Percentiles rank a stretch among this genome's conserved stretches.
phyloP scores from a whole-genome alignment of 2,329 filamentous ascomycete genomes.

The Neoarthrinium moseri region DNA sequence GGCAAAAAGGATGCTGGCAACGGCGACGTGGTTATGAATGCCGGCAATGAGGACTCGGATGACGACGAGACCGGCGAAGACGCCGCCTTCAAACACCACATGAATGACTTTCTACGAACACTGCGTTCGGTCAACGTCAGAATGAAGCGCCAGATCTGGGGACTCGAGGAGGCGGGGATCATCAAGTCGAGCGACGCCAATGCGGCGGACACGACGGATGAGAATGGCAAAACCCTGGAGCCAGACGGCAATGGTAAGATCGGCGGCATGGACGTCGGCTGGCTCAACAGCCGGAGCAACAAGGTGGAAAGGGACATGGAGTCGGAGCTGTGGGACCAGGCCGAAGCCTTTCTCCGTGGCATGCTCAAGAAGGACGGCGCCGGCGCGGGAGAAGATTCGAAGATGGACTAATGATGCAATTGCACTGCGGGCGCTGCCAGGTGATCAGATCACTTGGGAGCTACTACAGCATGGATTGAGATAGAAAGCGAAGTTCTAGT shows the following conservation, averaged over 20 bases:
- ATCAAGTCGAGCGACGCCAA: slow-evolving; percentile 38
- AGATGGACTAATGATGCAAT: slow-evolving; percentile 2
- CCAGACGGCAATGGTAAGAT: slow-evolving; percentile 56
- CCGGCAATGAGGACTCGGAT: slow-evolving; percentile 7
- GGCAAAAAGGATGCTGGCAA: slow-evolving; percentile 43
- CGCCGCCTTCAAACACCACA: slow-evolving; percentile 57
- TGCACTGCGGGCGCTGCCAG: too few species aligned
- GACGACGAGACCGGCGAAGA: slow-evolving; percentile 38
- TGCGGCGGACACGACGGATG: background rate
- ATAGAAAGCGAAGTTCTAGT: too few species aligned
- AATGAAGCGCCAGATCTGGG: slow-evolving; percentile 73
- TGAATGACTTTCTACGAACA: slow-evolving; percentile 67
- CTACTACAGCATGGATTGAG: too few species aligned
- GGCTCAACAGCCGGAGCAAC: slow-evolving; percentile 82
- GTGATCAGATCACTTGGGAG: too few species aligned
- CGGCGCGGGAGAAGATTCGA: background rate
- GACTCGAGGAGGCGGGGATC: slow-evolving; percentile 78
- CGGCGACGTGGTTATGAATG: slow-evolving; percentile 9
- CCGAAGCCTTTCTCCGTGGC: slow-evolving; percentile 7
- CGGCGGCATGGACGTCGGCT: slow-evolving; percentile 75
- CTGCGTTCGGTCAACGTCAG: slow-evolving; percentile 74
- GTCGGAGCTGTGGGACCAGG: slow-evolving; percentile 66
- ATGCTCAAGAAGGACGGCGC: background rate
- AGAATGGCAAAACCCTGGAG: slow-evolving; percentile 38
- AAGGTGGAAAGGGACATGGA: slow-evolving; percentile 83